Evolutionary conservation across 805 yeast genomes (phyloP), one percentile per base, ranked within the genome.

Genomic region (Saccharomyces cerevisiae): DNA sequence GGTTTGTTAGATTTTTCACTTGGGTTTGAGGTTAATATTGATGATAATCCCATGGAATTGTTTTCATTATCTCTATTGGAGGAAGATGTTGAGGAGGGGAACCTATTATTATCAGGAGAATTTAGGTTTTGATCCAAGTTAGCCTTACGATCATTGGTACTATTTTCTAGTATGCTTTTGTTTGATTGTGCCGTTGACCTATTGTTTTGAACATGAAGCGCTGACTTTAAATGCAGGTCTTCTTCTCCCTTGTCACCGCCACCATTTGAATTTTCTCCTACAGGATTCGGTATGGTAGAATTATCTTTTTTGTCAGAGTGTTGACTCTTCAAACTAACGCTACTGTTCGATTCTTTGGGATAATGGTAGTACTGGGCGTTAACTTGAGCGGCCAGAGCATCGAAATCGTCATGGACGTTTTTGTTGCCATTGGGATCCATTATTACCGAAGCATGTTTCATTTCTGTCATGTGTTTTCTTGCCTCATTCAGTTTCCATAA

Each of bases 401-500:
- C 67, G 53, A 65, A 70, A 51, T 70, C 73, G 47, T 67, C 71
- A 47, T 66, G 67, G 22, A 58, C 65, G 43, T 58, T 58, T 14
- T 55, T 51, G 6, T 52, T 51, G 14, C 59, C 61, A 46, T 59
- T 57, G 17, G 70, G 66, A 47, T 69, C 71, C 52, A 62, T 57
- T 14, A 61, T 54, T 8, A 50, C 57, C 21, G 63, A 56, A 4
- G 66, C 51, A 56, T 62, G 63, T 51, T 51, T 65, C 48, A 63
- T 55, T 55, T 63, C 68, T 41, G 58, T 62, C 27, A 58, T 58
- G 94, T 95, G 72, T 83, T 88, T 71, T 82, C 92, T 57, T 79
- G 78, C 61, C 87, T 73, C 69, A 46, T 67, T 53, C 60, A 70
- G 58, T 56, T 69, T 67, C 74, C 75, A 68, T 50, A 63, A 57